Conservation (phyloP, 352 stramenopile genomes). For the Globisporangium iwayamae region DNA sequence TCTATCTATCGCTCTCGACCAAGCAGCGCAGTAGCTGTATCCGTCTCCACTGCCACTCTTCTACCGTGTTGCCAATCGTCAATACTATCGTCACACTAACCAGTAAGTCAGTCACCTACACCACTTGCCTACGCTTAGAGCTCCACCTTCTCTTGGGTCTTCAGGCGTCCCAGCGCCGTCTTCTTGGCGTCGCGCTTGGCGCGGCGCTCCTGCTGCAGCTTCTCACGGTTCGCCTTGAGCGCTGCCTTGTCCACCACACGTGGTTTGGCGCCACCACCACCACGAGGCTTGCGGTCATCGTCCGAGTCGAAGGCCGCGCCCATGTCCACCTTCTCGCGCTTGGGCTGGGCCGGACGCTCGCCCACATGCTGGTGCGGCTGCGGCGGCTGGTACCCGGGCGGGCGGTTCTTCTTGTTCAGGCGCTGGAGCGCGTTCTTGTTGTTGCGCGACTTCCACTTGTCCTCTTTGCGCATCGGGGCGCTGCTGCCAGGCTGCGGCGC, state of each 20-base stretch:
- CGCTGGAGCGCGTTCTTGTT: constrained; percentile 19
- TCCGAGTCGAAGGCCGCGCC: constrained; percentile 69
- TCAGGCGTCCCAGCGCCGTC: constrained; percentile 43
- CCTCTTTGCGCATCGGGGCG: constrained; percentile 22
- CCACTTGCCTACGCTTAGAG: constrained; percentile 16
- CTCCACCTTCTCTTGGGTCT: constrained; percentile 43
- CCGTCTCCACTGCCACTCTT: not conserved
- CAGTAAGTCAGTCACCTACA: not conserved
- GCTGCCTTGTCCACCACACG: constrained; percentile 47
- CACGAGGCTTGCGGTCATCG: constrained; percentile 25
- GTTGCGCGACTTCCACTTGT: constrained; percentile 12
- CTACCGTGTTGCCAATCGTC: not conserved
- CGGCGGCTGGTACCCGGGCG: not conserved
- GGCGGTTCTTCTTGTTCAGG: constrained; percentile 17
- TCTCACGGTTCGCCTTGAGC: constrained; percentile 56
- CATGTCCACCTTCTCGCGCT: constrained; percentile 66
- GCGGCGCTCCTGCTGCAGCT: constrained; percentile 45
- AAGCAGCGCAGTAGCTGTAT: too few species aligned
- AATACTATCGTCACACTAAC: not conserved
- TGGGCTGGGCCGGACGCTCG: constrained; percentile 1
- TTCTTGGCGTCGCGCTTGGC: constrained; percentile 63
- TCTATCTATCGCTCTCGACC: too few species aligned
- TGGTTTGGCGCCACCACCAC: constrained; percentile 21
- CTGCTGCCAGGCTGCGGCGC: constrained; percentile 13
- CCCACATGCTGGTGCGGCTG: constrained; percentile 8